phyloP scores from a whole-genome alignment of 179 eudicot genomes.

The Patellifolia procumbens region DNA sequence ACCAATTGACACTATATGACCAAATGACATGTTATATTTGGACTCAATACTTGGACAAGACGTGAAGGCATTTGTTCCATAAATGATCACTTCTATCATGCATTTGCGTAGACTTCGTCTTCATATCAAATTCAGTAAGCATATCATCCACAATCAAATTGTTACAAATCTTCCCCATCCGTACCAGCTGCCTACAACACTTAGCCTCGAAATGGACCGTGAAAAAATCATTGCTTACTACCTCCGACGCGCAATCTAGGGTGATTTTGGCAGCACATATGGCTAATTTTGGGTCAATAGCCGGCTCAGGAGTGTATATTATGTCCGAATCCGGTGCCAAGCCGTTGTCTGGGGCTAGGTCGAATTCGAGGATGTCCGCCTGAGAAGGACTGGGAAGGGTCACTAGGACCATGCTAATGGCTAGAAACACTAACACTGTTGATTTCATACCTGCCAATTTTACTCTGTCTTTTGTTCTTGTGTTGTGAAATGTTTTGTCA shows the following conservation, averaged over 20 bases:
- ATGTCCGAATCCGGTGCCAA: slow-evolving; percentile 15
- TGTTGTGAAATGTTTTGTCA: neutral
- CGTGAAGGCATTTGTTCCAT: slow-evolving; percentile 13
- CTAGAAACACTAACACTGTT: neutral
- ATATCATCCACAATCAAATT: slow-evolving; percentile 9
- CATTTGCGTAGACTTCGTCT: neutral
- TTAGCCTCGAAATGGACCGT: slow-evolving; percentile 3
- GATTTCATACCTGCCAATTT: neutral
- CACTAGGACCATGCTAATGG: neutral
- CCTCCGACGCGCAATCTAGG: slow-evolving; percentile 6
- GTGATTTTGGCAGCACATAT: slow-evolving; percentile 6
- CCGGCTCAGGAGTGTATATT: slow-evolving; percentile 18
- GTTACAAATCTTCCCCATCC: slow-evolving; percentile 19
- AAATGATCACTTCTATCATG: slow-evolving; percentile 26
- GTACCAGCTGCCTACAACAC: slow-evolving; percentile 14
- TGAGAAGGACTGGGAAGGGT: neutral
- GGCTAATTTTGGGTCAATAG: neutral
- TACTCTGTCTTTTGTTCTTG: neutral
- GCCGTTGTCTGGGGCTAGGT: slow-evolving; percentile 8
- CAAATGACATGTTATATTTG: neutral
- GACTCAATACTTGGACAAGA: slow-evolving; percentile 2
- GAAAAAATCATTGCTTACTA: slow-evolving; percentile 12
- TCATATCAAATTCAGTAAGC: neutral
- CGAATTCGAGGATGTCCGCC: neutral
- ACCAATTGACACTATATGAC: neutral